phyloP scores from a whole-genome alignment of 805 yeast species.

The Saccharomyces kudriavzevii region DNA sequence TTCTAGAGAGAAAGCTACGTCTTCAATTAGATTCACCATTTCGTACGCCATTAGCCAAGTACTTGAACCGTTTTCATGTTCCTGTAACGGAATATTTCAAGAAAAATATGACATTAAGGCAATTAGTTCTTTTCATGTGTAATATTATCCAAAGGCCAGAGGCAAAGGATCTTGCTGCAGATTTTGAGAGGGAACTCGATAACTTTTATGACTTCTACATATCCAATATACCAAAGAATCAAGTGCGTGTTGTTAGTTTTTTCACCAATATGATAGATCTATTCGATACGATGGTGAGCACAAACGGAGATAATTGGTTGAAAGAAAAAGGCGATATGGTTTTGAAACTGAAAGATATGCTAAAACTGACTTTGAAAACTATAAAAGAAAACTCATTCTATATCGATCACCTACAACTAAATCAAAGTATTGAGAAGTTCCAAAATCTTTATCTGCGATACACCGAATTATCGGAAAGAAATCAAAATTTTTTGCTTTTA shows the following conservation, averaged over 20 bases:
- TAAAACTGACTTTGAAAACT: constrained; percentile 18
- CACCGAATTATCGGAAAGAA: constrained; percentile 30
- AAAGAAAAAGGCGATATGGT: constrained; percentile 34
- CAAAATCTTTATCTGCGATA: constrained; percentile 41
- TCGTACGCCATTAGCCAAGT: constrained; percentile 82
- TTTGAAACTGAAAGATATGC: constrained; percentile 24
- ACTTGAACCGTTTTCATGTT: constrained; percentile 70
- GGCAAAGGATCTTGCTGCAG: constrained; percentile 43
- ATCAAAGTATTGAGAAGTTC: constrained; percentile 57
- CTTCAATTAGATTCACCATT: constrained; percentile 84
- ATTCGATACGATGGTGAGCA: constrained; percentile 42
- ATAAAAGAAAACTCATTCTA: constrained; percentile 23
- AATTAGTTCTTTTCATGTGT: constrained; percentile 40
- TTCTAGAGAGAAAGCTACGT: constrained; percentile 73
- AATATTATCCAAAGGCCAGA: constrained; percentile 26
- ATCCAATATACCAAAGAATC: constrained; percentile 36
- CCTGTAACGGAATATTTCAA: constrained; percentile 66
- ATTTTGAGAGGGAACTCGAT: constrained; percentile 45
- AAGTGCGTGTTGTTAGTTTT: constrained; percentile 30
- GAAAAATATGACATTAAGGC: constrained; percentile 54
- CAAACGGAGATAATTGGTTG: constrained; percentile 53
- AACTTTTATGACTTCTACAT: constrained; percentile 40
- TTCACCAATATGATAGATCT: constrained; percentile 70
- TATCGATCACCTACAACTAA: constrained; percentile 54
- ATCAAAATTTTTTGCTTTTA: constrained; percentile 30